Percentiles rank a stretch among this genome's conserved stretches.
Evolutionary conservation across 768 basidiomycete genomes (phyloP).

Genomic region (Suillus occidentalis): DNA sequence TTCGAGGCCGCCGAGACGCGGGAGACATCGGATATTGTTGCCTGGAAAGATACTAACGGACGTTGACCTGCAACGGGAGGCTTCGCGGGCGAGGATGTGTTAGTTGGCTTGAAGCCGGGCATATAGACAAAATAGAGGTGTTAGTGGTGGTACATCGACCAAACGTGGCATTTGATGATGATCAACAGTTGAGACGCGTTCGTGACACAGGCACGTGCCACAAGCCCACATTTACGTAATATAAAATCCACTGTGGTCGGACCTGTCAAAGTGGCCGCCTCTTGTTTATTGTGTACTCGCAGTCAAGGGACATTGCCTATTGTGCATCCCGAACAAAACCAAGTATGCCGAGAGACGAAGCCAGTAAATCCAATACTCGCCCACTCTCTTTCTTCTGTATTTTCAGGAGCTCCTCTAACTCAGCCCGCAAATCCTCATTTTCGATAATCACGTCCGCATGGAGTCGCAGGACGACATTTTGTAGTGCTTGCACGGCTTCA

Average conservation of each 20-base stretch:
- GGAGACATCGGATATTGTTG: conserved; percentile 37
- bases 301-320: conserved; percentile 32
- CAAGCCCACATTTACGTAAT: not conserved
- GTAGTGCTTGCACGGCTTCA: conserved; percentile 89
- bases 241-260: not conserved
- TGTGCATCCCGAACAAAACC: conserved; percentile 69
- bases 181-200: conserved; percentile 17
- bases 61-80: conserved; percentile 23
- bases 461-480: conserved; percentile 79
- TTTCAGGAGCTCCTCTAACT: conserved; percentile 56
- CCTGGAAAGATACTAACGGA: conserved; percentile 4
- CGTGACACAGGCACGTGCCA: conserved; percentile 20
- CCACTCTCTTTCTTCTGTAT: conserved; percentile 78
- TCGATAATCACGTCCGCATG: conserved; percentile 81
- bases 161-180: conserved; percentile 3
- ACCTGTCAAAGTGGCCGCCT: not conserved
- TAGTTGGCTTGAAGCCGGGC: conserved; percentile 47
- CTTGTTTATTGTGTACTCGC: not conserved
- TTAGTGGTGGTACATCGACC: conserved; percentile 4
- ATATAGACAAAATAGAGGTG: conserved; percentile 25
- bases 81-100: conserved; percentile 48
- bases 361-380: conserved; percentile 71
- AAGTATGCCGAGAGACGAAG: conserved; percentile 72
- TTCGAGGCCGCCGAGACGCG: conserved; percentile 39
- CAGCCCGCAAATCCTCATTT: conserved; percentile 61